These are phyloP conservation scores for Tuber umbilicatum DNA, from an alignment of 495 filamentous ascomycete species.

Conservation along the genomic window DNA sequence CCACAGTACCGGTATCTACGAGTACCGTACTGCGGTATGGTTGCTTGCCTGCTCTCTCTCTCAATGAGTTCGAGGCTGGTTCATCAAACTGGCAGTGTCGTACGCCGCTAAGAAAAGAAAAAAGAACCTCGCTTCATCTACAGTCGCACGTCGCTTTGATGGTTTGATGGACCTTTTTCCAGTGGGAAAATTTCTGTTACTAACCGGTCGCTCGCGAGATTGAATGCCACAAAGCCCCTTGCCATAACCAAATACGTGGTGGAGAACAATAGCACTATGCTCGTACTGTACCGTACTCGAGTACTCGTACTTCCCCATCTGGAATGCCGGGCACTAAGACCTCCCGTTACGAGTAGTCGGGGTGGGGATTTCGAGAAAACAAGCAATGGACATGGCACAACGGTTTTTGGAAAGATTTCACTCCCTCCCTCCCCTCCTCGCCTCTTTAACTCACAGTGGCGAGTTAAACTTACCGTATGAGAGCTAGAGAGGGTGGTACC, in stretches of 20 bases:
- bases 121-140: not conserved
- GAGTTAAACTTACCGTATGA: not conserved
- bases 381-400: not conserved
- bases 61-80: not conserved
- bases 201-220: not conserved
- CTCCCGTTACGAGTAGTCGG: too few relatives aligned
- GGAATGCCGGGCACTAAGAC: not conserved
- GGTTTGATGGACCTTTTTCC: not conserved
- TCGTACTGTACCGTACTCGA: too few relatives aligned
- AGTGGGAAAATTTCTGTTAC: not conserved
- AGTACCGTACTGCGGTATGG: not conserved
- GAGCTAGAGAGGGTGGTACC: not conserved
- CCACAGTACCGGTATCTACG: too few relatives aligned
- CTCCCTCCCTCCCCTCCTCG: not conserved
- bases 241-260: not conserved
- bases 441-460: not conserved
- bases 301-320: not conserved
- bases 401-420: conserved; percentile 1
- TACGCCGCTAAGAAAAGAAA: not conserved
- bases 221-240: not conserved
- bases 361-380: not conserved
- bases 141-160: not conserved
- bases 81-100: not conserved
- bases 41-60: too few relatives aligned
- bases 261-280: too few relatives aligned